Evolutionary conservation across 2,329 filamentous ascomycete genomes (phyloP).

Genomic region (Aspergillus oerlinghausenensis): DNA sequence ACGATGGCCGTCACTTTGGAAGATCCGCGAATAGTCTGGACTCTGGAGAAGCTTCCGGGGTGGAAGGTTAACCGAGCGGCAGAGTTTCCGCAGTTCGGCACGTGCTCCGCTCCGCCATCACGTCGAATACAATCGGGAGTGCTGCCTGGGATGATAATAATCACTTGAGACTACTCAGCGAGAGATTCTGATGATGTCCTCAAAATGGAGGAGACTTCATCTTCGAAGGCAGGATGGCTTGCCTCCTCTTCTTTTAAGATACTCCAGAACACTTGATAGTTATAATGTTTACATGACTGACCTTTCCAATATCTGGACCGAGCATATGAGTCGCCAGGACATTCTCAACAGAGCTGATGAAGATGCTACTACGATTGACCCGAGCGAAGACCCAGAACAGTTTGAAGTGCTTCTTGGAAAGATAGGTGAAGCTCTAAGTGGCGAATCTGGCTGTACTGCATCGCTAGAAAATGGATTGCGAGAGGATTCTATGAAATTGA

Average conservation of each 20-base stretch:
- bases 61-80: constrained; percentile 23
- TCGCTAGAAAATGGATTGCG: constrained; percentile 25
- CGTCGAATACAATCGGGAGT: constrained; percentile 2
- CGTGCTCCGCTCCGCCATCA: constrained; percentile 12
- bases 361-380: constrained; percentile 54
- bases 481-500: constrained; percentile 40
- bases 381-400: constrained; percentile 54
- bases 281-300: constrained; percentile 56
- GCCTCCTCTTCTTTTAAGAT: constrained; percentile 39
- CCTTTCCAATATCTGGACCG: constrained; percentile 54
- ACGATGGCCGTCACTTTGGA: constrained; percentile 2
- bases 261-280: constrained; percentile 29
- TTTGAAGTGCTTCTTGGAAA: constrained; percentile 53
- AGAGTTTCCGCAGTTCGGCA: constrained; percentile 14
- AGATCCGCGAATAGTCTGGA: constrained; percentile 6
- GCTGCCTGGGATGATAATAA: constrained; percentile 3
- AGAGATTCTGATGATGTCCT: constrained; percentile 22
- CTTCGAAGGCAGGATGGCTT: constrained; percentile 17
- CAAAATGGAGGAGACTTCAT: constrained; percentile 34
- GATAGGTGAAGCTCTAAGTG: constrained; percentile 46
- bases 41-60: constrained; percentile 3
- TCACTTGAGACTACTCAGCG: background rate
- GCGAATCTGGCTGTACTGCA: constrained; percentile 26
- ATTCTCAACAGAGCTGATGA: constrained; percentile 48
- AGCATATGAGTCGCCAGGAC: constrained; percentile 42